Base-by-base conservation (phyloP, 2,329 filamentous ascomycete species). In the Tolypocladium guangdongense region DNA sequence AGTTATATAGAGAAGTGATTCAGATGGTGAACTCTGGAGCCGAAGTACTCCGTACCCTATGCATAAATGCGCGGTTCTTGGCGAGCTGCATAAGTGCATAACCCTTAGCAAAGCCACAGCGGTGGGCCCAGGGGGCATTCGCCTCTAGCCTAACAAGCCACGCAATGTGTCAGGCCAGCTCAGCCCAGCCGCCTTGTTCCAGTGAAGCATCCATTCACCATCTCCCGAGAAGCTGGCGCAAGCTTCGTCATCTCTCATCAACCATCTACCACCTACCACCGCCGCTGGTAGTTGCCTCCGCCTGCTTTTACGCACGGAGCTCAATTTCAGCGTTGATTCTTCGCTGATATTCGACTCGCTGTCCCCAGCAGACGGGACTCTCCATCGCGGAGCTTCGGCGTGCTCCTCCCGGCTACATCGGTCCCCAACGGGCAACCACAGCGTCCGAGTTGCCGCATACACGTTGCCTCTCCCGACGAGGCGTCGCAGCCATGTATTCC, bases 401-500 rank as follows among this genome's bases (percentile, higher is more conserved):
- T 4, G 18, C 27, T 33, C 18, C 27, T 20, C 27, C 43, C 27
- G 16, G 14, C 27, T 18, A 8, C 43, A 5, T 33, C 27, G 50
- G 52, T 35, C 30, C 51, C 10, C 33, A n/a, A 22, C 35, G 22
- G 37, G 45, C 18, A 41, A 51, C 39, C 18, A 3, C 43, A 14
- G 43, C 43, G 18, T 18, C 43, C 43, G 43, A 45, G 41, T 7
- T 45, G 22, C 11, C 27, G 8, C 41, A 18, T 12, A 32, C 43
- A 30, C 18, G 11, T 47, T 16, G 6, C 3, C 43, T 32, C 5
- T 10, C 22, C n/a, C 41, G 35, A 22, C 57, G 37, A 37, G 52
- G 47, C 46, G 32, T 41, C 48, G 50, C 55, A 59, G 57, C 65
- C 72, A 96, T 96, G 92, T 97, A 89, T 75, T 93, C 90, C 60